Evolutionary conservation across 2,329 filamentous ascomycete species (phyloP), one percentile per base, ranked within the genome.

Genomic region (Neonectria ditissima): DNA sequence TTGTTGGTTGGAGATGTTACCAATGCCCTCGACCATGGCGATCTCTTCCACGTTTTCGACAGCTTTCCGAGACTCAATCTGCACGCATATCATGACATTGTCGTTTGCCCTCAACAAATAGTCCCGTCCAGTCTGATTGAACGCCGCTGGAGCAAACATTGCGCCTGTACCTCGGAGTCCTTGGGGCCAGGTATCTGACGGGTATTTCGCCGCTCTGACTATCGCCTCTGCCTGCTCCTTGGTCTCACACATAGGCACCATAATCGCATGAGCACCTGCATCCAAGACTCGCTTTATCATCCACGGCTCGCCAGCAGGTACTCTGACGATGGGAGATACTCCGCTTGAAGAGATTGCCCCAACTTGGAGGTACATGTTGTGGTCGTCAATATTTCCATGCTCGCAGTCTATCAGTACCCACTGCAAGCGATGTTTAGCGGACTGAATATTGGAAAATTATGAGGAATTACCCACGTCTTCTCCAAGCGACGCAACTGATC

Each of bases 401-500:
- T 80, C 81, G 44, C 79, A 79, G 62, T 81, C 82, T 56, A 82
- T 83, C 71, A 89, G 80, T 4, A 91, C 83, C 81, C 87, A 89
- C 56, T 67, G 13, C 8, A 16, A 9, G 13, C 5, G 24, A 28
- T 11, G 14, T 16, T 48, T 28, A 52, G 7, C 20, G 24, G 18
- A 18, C 30, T 18, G 18, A 16, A 14, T 4, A 5, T 10, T 22
- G 3, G 8, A 1, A 10, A 18, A 13, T 34, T 14, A 34, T 32
- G 6, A 5, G 18, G 9, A 16, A 16, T 5, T n/a, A 54, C 52
- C 4, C 50, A 76, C 75, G 56, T 78, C 75, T 58, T 70, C 70
- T 6, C 75, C 75, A 8, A 78, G 60, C 0, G 70, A 51, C 3
- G 73, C 75, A 24, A 76, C 61, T 2, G 74, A 76, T 39, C 63